Base-by-base conservation (phyloP, 306 rosid genomes). In the Rosa lucieae region DNA sequence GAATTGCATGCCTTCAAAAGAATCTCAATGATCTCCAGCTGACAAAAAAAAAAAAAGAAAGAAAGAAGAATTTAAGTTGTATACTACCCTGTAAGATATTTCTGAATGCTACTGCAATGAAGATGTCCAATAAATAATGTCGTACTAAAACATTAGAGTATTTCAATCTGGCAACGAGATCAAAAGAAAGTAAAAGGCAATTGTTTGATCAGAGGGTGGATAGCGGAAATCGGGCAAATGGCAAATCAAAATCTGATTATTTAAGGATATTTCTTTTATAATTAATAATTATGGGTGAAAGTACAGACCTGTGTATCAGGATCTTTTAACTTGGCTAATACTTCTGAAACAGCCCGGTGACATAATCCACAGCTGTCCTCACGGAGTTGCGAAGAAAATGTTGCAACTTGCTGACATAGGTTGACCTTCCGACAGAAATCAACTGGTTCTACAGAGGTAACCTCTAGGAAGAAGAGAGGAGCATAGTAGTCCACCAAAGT, bases 401-500 rank as follows among this genome's bases (percentile, higher is more conserved):
- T 12, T 21, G 87, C 87, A 82, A 90, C 78, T 53, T 82, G 67
- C 67, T 87, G 70, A 69, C 99, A 95, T 83, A 95, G 88, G 80
- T 82, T 75, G 77, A 85, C 91, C 80, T 88, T 89, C 82, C 74
- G 70, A 89, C 99, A 93, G 83, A 95, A 90, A 5, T 78, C 84
- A 80, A 48, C 81, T 37, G 98, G 94, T 81, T 88, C 82, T 78
- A 91, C 2, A 17, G 89, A 26, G 80, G 89, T 56, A 55, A 86
- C 11, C 90, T 91, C 96, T 68, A 72, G 51, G 87, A 95, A 91
- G 90, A 95, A 86, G 67, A 91, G 90, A 52, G 99, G 92, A 77
- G 89, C 87, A 80, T 95, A 95, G 69, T 89, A 79, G 85, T 93
- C 90, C 89, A 95, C 99, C 88, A 95, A 80, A 74, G 76, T 53